A percentile compares a stretch with the other conserved stretches of the same genome.
Conservation (phyloP, 2,329 filamentous ascomycete genomes). For the Aureobasidium sp. region DNA sequence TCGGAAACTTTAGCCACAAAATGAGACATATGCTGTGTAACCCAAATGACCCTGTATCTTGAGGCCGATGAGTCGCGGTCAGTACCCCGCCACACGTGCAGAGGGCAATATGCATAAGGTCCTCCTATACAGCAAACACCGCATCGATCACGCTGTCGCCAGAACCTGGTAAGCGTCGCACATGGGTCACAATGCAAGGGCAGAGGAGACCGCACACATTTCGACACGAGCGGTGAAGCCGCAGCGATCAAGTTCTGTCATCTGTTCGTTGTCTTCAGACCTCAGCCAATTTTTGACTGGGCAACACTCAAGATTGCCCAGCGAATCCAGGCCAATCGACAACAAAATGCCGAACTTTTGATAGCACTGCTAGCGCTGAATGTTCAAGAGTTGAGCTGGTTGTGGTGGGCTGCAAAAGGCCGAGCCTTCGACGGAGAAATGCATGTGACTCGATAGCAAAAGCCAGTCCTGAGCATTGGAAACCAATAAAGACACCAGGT, state of each 20-base stretch:
- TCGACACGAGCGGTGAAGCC: conserved; percentile 3
- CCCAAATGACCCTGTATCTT: neutral
- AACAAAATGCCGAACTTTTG: neutral
- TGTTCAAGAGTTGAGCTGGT: neutral
- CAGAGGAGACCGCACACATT: neutral
- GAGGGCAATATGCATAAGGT: conserved; percentile 1
- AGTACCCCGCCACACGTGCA: conserved; percentile 3
- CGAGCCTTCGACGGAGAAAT: neutral
- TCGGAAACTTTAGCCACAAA: neutral
- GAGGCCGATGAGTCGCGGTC: neutral
- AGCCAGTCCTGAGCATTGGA: neutral
- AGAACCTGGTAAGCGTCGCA: conserved; percentile 11
- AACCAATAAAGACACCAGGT: conserved; percentile 8
- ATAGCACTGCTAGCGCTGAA: neutral
- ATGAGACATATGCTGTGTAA: conserved; percentile 3
- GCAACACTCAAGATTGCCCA: neutral
- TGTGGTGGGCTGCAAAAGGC: neutral
- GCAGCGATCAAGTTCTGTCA: neutral
- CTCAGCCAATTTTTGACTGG: neutral
- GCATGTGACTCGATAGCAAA: conserved; percentile 6
- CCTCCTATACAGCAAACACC: conserved; percentile 5
- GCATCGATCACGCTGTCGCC: conserved; percentile 10
- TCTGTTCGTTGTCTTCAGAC: too few relatives aligned
- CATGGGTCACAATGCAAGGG: conserved; percentile 14
- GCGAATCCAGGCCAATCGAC: neutral